phyloP scores from a whole-genome alignment of 495 filamentous ascomycete genomes.

The Penicillium dipodomyicola region DNA sequence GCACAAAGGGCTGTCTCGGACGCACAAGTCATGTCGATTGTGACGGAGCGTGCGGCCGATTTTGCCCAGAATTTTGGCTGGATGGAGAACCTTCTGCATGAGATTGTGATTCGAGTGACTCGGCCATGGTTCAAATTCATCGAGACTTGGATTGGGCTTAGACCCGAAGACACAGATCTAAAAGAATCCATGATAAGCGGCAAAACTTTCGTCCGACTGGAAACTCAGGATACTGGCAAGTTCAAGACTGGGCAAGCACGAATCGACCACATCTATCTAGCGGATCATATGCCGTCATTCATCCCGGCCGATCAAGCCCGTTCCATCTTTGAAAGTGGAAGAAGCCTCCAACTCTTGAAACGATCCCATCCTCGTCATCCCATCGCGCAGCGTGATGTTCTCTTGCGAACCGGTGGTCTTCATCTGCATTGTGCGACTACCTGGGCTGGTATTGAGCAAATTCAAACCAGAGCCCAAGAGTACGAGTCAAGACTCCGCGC shows the following conservation, averaged over 20 bases:
- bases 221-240: conserved; percentile 45
- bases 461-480: conserved; percentile 57
- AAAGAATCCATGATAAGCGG: conserved; percentile 44
- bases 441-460: conserved; percentile 67
- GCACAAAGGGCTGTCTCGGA: conserved; percentile 57
- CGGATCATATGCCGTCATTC: conserved; percentile 63
- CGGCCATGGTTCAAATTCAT: conserved; percentile 68
- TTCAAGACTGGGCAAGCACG: conserved; percentile 52
- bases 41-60: conserved; percentile 62
- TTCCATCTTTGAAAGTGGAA: conserved; percentile 72
- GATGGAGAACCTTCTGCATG: conserved; percentile 60
- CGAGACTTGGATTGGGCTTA: conserved; percentile 76
- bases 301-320: conserved; percentile 62
- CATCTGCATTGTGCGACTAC: conserved; percentile 69
- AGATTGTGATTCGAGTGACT: conserved; percentile 63
- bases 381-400: conserved; percentile 52
- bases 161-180: conserved; percentile 49
- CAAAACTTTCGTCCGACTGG: conserved; percentile 59
- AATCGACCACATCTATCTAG: conserved; percentile 60
- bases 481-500: conserved; percentile 57
- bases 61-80: conserved; percentile 61
- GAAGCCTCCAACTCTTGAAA: conserved; percentile 71
- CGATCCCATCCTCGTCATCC: conserved; percentile 76
- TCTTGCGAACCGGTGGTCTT: conserved; percentile 50
- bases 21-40: conserved; percentile 63